Percentiles rank a stretch among this genome's conserved stretches.
Evolutionary conservation across 2,329 filamentous ascomycete genomes (phyloP).

Genomic region (Chaetomium strumarium): DNA sequence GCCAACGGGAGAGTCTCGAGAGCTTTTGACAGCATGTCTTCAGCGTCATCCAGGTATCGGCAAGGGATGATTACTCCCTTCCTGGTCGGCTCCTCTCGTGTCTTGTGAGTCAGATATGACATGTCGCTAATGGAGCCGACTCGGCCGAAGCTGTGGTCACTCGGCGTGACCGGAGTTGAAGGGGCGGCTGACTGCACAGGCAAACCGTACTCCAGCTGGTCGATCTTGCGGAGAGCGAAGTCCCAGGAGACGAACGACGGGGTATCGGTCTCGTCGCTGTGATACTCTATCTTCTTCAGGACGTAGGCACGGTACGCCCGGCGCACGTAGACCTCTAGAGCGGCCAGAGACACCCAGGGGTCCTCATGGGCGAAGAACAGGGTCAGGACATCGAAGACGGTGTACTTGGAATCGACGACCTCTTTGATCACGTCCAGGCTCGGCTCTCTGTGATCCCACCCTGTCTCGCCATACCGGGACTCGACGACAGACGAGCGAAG

Average conservation of each 20-base stretch:
- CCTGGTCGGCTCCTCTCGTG: constrained; percentile 69
- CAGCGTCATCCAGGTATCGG: constrained; percentile 87
- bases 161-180: constrained; percentile 75
- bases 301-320: constrained; percentile 95
- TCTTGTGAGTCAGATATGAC: constrained; percentile 74
- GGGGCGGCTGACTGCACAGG: constrained; percentile 73
- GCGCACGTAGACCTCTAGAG: constrained; percentile 92
- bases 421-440: constrained; percentile 90
- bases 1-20: constrained; percentile 71
- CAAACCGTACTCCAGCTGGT: constrained; percentile 82
- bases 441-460: constrained; percentile 93
- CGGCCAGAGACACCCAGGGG: constrained; percentile 87
- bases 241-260: constrained; percentile 88
- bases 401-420: constrained; percentile 97
- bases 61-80: constrained; percentile 95
- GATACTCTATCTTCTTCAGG: constrained; percentile 82
- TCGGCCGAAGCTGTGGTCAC: constrained; percentile 63
- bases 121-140: constrained; percentile 96
- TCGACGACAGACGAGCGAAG: constrained; percentile 91
- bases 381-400: constrained; percentile 91
- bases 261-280: constrained; percentile 62
- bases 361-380: constrained; percentile 94
- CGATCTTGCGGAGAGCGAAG: constrained; percentile 89
- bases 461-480: constrained; percentile 94
- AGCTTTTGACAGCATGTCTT: constrained; percentile 78